These are phyloP conservation scores for Flaveria linearis DNA, from an alignment of 129 eudicot species.

Conservation along the genomic window DNA sequence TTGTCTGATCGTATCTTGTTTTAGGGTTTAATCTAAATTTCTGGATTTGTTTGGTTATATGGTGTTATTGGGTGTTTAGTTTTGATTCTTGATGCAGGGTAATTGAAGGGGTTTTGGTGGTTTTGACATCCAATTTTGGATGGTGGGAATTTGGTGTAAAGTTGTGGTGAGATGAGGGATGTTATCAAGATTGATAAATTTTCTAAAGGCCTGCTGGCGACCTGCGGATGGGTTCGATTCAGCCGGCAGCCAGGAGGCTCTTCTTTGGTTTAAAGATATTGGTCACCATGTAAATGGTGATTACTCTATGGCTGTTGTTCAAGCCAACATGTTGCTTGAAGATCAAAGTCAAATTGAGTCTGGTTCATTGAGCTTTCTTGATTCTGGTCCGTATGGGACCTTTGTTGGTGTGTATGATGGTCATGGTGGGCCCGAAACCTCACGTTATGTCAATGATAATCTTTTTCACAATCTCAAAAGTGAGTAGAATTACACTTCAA, in stretches of 20 bases:
- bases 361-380: slow-evolving; percentile 62
- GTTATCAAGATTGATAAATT: slow-evolving; percentile 69
- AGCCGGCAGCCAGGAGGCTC: slow-evolving; percentile 62
- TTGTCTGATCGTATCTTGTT: neutral
- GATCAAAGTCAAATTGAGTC: slow-evolving; percentile 87
- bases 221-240: slow-evolving; percentile 55
- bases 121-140: slow-evolving; percentile 56
- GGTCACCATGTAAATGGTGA: slow-evolving; percentile 73
- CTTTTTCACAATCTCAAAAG: slow-evolving; percentile 71
- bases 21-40: neutral
- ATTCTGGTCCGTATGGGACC: slow-evolving; percentile 69
- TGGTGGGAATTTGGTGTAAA: slow-evolving; percentile 49
- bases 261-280: slow-evolving; percentile 68
- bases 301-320: slow-evolving; percentile 82
- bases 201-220: slow-evolving; percentile 73
- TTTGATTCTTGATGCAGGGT: slow-evolving; percentile 16
- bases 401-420: slow-evolving; percentile 88
- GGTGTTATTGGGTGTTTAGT: neutral
- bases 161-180: slow-evolving; percentile 80
- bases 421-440: slow-evolving; percentile 86
- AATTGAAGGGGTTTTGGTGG: neutral
- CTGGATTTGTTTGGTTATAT: neutral
- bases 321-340: slow-evolving; percentile 75
- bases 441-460: slow-evolving; percentile 64
- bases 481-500: slow-evolving; percentile 19